Percentiles rank a stretch among this genome's conserved stretches.
phyloP scores from a whole-genome alignment of 495 filamentous ascomycete genomes.

The Aspergillus cavernicola region DNA sequence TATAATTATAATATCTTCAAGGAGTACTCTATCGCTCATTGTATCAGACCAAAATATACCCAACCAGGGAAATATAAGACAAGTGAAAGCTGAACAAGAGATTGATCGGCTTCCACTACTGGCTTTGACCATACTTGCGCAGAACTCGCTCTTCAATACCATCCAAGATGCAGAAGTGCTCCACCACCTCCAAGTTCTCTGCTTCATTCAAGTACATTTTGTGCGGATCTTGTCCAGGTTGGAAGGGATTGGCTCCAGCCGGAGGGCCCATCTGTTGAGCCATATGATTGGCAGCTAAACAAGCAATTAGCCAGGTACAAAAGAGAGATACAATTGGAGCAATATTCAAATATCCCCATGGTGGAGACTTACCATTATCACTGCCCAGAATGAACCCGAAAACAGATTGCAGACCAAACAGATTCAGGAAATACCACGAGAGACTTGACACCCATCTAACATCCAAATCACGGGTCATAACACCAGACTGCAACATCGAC shows the following conservation, averaged over 20 bases:
- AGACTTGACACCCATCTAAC: conserved; percentile 97
- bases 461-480: conserved; percentile 92
- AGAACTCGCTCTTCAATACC: conserved; percentile 82
- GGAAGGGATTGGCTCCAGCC: conserved; percentile 70
- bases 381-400: conserved; percentile 95
- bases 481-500: conserved; percentile 96
- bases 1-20: neutral
- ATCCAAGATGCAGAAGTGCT: conserved; percentile 86
- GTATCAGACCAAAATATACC: neutral
- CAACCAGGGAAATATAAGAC: neutral
- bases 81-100: neutral
- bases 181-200: conserved; percentile 91
- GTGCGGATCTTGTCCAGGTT: conserved; percentile 90
- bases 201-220: conserved; percentile 89
- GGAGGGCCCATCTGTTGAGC: conserved; percentile 83
- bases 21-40: conserved; percentile 1
- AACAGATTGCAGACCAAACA: conserved; percentile 95
- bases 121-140: conserved; percentile 29
- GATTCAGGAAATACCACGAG: conserved; percentile 97
- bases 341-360: neutral
- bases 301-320: conserved; percentile 12
- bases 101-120: neutral
- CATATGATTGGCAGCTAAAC: conserved; percentile 88
- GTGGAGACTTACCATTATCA: conserved; percentile 71
- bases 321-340: neutral